phyloP scores from a whole-genome alignment of 441 rosid genomes.

The Mallotus repandus region DNA sequence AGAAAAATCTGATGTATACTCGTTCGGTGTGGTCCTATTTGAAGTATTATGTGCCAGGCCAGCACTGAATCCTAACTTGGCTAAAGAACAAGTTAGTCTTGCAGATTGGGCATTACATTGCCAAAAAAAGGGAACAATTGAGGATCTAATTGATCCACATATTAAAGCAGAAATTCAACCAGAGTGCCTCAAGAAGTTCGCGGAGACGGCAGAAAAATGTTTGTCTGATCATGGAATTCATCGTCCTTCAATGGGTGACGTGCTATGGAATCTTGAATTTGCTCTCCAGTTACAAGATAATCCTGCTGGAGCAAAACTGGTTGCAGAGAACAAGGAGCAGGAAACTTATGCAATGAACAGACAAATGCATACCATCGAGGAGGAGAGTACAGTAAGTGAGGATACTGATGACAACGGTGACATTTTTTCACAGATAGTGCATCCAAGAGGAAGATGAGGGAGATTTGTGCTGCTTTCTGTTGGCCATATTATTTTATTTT shows the following conservation, averaged over 20 bases:
- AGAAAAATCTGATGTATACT: constrained; percentile 76
- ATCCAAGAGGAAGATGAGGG: constrained; percentile 76
- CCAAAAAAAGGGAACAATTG: constrained; percentile 47
- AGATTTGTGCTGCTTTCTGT: background rate
- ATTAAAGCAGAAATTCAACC: constrained; percentile 49
- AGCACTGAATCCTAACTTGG: constrained; percentile 58
- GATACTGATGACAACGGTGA: constrained; percentile 78
- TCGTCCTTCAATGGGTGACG: constrained; percentile 95
- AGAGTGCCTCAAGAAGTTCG: constrained; percentile 62
- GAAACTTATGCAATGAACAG: constrained; percentile 50
- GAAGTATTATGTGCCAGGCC: constrained; percentile 70
- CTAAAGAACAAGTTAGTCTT: constrained; percentile 73
- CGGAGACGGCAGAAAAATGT: constrained; percentile 73
- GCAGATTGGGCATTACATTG: constrained; percentile 76
- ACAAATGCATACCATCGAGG: constrained; percentile 68
- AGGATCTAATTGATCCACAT: constrained; percentile 54
- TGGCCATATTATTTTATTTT: background rate
- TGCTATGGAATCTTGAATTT: constrained; percentile 89
- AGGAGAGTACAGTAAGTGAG: constrained; percentile 73
- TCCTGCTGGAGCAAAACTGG: constrained; percentile 61
- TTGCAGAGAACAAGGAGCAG: constrained; percentile 30
- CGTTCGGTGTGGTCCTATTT: constrained; percentile 76
- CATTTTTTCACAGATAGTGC: constrained; percentile 87
- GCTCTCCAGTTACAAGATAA: constrained; percentile 87
- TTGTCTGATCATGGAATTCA: constrained; percentile 69